Evolutionary conservation across 2,329 filamentous ascomycete species (phyloP), one percentile per base, ranked within the genome.

Genomic region (Aspergillus tubingensis): DNA sequence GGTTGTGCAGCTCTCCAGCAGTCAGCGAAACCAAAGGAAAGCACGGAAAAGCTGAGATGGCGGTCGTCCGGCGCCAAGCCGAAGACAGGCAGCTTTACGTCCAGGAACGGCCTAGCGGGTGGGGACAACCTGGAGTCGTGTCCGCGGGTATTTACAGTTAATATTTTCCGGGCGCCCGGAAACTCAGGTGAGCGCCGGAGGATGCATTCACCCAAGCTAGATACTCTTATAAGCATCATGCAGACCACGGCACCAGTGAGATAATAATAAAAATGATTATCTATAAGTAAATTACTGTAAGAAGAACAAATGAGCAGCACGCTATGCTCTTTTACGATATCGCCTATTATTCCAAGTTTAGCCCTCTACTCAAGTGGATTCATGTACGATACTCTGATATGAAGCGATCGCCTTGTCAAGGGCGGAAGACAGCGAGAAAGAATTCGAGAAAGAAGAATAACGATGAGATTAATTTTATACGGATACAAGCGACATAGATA

Each of bases 1-100:
- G 71, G 71, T 73, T 73, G 71, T 67, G 71, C 61, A 74, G 66
- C 69, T 71, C 65, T 66, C 58, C 65, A 67, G 66, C 66, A 67
- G 67, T 67, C 67, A 70, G 63, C 63, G 63, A 66, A 62, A 62
- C 27, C 49, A 58, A 61, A 60, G 60, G 61, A 66, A 66, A 66
- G 62, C 61, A 66, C 63, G 63, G 63, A 68, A 70, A 67, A 65
- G 62, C 54, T 64, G 60, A 66, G 63, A 67, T 64, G 64, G 66
- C 60, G 65, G 66, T 68, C 60, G 63, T 65, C 66, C 67, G 65
- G 66, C 65, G 66, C 65, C 62, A 67, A 65, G 68, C 53, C 50
- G 44, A 66, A 63, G 65, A 65, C 66, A 62, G 66, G 56, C 65
- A 67, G 66, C 65, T 64, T 30, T 58, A 54, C 59, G 54, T 59